Conservation (phyloP, 2,329 filamentous ascomycete genomes). For the Phyllosticta capitalensis region DNA sequence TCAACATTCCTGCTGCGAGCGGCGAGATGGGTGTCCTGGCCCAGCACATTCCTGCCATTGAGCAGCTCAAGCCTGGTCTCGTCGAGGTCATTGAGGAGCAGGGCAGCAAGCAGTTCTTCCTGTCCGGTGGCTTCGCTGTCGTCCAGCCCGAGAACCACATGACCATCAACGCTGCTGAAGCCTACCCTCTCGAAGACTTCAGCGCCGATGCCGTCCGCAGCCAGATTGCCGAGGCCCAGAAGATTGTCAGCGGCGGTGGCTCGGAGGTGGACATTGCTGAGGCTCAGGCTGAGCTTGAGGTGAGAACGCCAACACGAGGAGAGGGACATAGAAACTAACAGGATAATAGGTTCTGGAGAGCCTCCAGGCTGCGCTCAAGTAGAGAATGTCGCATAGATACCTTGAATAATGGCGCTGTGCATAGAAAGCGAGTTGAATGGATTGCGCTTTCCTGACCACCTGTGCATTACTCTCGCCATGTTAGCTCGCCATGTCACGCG, state of each 20-base stretch:
- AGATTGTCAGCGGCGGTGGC: slow-evolving; percentile 80
- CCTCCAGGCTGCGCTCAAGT: slow-evolving; percentile 72
- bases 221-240: slow-evolving; percentile 91
- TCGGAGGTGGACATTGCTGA: slow-evolving; percentile 97
- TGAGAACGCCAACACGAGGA: slow-evolving; percentile 41
- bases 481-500: not conserved
- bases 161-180: slow-evolving; percentile 98
- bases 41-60: slow-evolving; percentile 97
- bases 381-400: slow-evolving; percentile 42
- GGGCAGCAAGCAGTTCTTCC: slow-evolving; percentile 93
- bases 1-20: slow-evolving; percentile 96
- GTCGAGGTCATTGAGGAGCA: slow-evolving; percentile 93
- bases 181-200: slow-evolving; percentile 90
- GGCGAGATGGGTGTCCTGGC: slow-evolving; percentile 99
- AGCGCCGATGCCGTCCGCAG: slow-evolving; percentile 79
- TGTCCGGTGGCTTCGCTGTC: slow-evolving; percentile 92
- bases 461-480: not conserved
- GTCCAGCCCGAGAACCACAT: slow-evolving; percentile 90
- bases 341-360: slow-evolving; percentile 64
- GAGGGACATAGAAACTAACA: slow-evolving; percentile 27
- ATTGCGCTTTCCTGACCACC: slow-evolving; percentile 15
- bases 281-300: slow-evolving; percentile 98
- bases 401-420: slow-evolving; percentile 23
- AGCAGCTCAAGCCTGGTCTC: slow-evolving; percentile 95
- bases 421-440: slow-evolving; percentile 21